Conservation (phyloP, 164 flowering plant species). For the Chloranthus sessilifolius region DNA sequence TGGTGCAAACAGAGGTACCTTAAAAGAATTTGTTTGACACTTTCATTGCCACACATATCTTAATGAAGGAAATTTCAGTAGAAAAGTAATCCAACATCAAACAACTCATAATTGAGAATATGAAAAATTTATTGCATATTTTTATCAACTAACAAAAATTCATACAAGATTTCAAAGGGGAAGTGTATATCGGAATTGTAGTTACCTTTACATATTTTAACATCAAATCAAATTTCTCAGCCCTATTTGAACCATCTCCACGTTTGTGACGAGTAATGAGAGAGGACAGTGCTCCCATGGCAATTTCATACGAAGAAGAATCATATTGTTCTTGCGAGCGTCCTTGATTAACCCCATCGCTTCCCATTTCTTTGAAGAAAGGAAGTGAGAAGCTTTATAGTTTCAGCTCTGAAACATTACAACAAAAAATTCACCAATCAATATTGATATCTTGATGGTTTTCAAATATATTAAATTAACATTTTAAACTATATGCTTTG, state of each 20-base stretch:
- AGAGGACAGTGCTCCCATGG: conserved; percentile 91
- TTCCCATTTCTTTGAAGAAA: conserved; percentile 26
- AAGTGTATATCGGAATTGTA: background rate
- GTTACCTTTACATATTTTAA: conserved; percentile 67
- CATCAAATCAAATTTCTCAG: conserved; percentile 59
- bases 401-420: conserved; percentile 26
- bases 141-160: too few relatives aligned
- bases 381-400: conserved; percentile 25
- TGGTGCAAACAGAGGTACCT: too few relatives aligned
- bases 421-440: background rate
- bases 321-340: conserved; percentile 14
- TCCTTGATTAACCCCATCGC: conserved; percentile 22
- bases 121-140: too few relatives aligned
- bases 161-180: too few relatives aligned
- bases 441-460: too few relatives aligned
- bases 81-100: too few relatives aligned
- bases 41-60: too few relatives aligned
- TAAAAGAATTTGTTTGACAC: too few relatives aligned
- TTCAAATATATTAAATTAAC: too few relatives aligned
- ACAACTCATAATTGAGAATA: too few relatives aligned
- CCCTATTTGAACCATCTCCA: conserved; percentile 34
- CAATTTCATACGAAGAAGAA: conserved; percentile 61
- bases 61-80: too few relatives aligned
- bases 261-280: conserved; percentile 61
- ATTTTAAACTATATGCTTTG: too few relatives aligned